Conservation (phyloP, 805 yeast genomes). For the Lachancea waltii region DNA sequence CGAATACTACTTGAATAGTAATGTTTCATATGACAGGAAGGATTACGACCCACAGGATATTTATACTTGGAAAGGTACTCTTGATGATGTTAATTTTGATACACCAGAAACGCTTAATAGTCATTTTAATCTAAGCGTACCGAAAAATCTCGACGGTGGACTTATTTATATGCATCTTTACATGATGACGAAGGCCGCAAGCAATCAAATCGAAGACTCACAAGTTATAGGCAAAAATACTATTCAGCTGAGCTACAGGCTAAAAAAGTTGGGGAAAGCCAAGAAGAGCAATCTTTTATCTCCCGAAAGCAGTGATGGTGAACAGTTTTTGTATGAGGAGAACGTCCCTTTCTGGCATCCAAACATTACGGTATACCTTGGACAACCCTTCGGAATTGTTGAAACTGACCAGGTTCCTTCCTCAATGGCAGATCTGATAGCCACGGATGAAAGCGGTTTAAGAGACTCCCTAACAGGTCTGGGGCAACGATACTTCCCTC, state of each 20-base stretch:
- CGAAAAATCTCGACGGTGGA: background rate
- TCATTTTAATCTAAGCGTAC: background rate
- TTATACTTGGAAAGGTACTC: constrained; percentile 6
- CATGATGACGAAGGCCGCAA: background rate
- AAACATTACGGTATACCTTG: constrained; percentile 30
- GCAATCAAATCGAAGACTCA: constrained; percentile 8
- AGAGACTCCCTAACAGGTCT: constrained; percentile 29
- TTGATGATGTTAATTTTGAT: constrained; percentile 8
- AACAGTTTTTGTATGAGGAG: background rate
- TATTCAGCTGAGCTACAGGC: constrained; percentile 25
- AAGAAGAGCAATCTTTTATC: background rate
- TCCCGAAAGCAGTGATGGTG: background rate
- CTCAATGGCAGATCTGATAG: constrained; percentile 18
- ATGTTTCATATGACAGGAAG: background rate
- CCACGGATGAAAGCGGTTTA: constrained; percentile 25
- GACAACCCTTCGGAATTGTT: constrained; percentile 19
- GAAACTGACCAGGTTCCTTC: constrained; percentile 21
- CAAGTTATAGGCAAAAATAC: constrained; percentile 14
- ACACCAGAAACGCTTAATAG: constrained; percentile 8
- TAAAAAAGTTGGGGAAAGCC: constrained; percentile 12
- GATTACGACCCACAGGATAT: constrained; percentile 2
- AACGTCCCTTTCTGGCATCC: constrained; percentile 31
- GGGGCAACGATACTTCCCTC: constrained; percentile 34
- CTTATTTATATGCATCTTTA: background rate
- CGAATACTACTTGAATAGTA: background rate